phyloP scores from a whole-genome alignment of 352 stramenopile genomes.

The Pythium vanterpoolii region DNA sequence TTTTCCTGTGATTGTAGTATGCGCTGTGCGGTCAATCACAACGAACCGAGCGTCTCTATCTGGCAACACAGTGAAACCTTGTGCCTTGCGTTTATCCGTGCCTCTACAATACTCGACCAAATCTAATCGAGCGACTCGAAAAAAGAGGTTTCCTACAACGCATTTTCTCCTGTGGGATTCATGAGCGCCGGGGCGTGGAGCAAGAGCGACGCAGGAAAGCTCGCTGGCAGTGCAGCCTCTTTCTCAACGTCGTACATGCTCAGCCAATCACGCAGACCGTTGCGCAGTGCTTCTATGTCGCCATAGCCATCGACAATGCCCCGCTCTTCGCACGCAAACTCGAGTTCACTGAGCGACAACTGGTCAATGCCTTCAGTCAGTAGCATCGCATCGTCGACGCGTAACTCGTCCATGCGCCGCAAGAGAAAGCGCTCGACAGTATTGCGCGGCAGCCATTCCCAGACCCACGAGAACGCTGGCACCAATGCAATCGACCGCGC shows the following conservation, averaged over 20 bases:
- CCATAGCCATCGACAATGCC: constrained; percentile 70
- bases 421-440: constrained; percentile 45
- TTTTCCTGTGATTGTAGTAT: constrained; percentile 9
- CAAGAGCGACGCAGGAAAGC: constrained; percentile 55
- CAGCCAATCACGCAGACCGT: constrained; percentile 63
- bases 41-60: too few species aligned
- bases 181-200: constrained; percentile 71
- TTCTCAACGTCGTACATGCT: constrained; percentile 70
- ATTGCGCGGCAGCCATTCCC: constrained; percentile 37
- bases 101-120: too few species aligned
- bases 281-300: constrained; percentile 49
- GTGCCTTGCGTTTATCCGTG: too few species aligned
- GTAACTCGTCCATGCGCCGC: constrained; percentile 57
- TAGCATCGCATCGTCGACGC: constrained; percentile 72
- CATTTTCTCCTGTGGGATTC: constrained; percentile 15
- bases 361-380: constrained; percentile 62
- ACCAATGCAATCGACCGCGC: constrained; percentile 50
- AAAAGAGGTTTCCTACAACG: too few species aligned
- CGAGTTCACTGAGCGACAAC: constrained; percentile 75
- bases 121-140: too few species aligned
- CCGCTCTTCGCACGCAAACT: constrained; percentile 83
- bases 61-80: too few species aligned
- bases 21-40: too few species aligned
- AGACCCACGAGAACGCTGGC: constrained; percentile 55
- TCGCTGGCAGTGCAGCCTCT: constrained; percentile 15